Conservation (phyloP, 1,284 basidiomycete species). For the Neonothopanus nambi region DNA sequence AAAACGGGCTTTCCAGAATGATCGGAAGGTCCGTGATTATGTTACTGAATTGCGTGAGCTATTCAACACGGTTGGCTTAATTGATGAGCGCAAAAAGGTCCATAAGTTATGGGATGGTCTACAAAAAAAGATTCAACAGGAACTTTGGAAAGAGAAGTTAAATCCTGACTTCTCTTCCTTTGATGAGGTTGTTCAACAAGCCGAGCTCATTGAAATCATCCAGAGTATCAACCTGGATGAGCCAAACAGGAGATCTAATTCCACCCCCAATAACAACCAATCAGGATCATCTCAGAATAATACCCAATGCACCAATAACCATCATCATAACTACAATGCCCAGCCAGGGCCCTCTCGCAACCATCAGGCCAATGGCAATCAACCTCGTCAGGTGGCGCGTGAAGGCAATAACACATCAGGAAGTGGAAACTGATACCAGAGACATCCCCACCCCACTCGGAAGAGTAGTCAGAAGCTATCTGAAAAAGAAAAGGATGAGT, state of each 20-base stretch:
- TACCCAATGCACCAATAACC: not conserved
- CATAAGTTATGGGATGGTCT: slow-evolving; percentile 37
- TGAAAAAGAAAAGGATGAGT: slow-evolving; percentile 19
- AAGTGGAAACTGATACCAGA: not conserved
- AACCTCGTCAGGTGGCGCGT: too few species aligned
- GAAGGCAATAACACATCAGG: too few species aligned
- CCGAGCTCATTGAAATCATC: slow-evolving; percentile 6
- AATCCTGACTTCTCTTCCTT: not conserved
- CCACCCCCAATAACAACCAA: not conserved
- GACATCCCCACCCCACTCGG: too few species aligned
- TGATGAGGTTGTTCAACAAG: not conserved
- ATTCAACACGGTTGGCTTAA: slow-evolving; percentile 24
- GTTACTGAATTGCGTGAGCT: not conserved
- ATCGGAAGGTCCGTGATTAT: slow-evolving; percentile 7
- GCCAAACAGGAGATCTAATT: not conserved
- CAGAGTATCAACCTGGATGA: too few species aligned
- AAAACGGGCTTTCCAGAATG: not conserved
- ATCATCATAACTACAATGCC: not conserved
- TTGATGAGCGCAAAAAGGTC: slow-evolving; percentile 29
- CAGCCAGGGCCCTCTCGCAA: not conserved
- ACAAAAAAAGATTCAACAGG: not conserved
- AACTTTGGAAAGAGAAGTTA: not conserved
- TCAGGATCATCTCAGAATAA: not conserved
- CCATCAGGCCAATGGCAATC: not conserved
- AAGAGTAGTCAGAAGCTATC: slow-evolving; percentile 2